A percentile compares a stretch with the other conserved stretches of the same genome.
phyloP scores from a whole-genome alignment of 1,284 basidiomycete species.

The Hemileia vastatrix region DNA sequence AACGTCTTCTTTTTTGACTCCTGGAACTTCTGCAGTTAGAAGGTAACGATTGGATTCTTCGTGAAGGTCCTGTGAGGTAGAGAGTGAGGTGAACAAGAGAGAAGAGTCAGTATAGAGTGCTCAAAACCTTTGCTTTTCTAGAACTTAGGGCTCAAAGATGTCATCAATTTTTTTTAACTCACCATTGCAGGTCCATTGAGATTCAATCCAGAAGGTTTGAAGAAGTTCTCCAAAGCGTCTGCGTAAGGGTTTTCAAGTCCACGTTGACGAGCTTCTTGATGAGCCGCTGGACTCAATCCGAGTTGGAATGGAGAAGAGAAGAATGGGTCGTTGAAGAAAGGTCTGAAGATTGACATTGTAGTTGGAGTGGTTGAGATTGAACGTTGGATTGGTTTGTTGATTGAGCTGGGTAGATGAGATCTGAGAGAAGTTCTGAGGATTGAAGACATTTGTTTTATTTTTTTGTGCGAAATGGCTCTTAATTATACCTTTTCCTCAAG shows the following conservation, averaged over 20 bases:
- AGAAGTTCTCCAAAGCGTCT: neutral
- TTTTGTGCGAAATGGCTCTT: too few relatives aligned
- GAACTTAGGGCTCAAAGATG: neutral
- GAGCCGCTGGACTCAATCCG: neutral
- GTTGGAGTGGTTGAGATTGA: neutral
- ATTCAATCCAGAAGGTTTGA: neutral
- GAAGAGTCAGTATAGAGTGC: too few relatives aligned
- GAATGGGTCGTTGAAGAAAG: neutral
- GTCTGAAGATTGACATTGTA: neutral
- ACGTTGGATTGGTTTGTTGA: neutral
- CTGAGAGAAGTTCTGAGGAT: neutral
- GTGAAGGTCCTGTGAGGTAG: conserved; percentile 25
- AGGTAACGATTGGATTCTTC: conserved; percentile 28
- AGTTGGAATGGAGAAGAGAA: neutral
- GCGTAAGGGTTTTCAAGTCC: neutral
- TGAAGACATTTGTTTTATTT: neutral
- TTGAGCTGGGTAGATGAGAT: neutral
- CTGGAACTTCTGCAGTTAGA: conserved; percentile 30
- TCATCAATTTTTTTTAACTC: neutral
- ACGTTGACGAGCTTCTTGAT: neutral
- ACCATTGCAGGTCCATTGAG: neutral
- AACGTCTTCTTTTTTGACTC: conserved; percentile 33
- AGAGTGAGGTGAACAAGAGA: neutral
- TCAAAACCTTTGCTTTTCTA: too few relatives aligned
- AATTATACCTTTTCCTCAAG: too few relatives aligned